Percentiles rank a stretch among this genome's conserved stretches.
These are phyloP conservation scores for Viola odorata DNA, from an alignment of 345 rosid genomes.

Conservation along the genomic window DNA sequence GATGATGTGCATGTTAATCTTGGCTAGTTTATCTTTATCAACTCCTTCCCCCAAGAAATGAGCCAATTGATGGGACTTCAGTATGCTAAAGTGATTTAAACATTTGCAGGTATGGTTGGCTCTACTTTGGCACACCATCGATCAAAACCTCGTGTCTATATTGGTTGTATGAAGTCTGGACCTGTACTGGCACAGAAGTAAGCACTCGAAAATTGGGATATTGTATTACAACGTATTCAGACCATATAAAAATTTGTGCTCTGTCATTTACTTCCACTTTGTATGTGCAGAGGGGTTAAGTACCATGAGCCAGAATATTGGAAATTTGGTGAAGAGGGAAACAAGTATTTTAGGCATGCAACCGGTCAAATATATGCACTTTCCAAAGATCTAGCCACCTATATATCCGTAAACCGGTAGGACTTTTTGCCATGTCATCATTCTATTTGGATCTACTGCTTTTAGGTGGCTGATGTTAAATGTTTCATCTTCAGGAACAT, in stretches of 20 bases:
- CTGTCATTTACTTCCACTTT: slow-evolving; percentile 2
- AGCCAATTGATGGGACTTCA: slow-evolving; percentile 1
- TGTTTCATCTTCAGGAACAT: slow-evolving; percentile 43
- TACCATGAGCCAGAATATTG: slow-evolving; percentile 94
- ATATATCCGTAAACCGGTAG: slow-evolving; percentile 76
- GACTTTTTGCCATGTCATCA: not conserved
- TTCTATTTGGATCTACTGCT: not conserved
- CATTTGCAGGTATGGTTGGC: slow-evolving; percentile 56
- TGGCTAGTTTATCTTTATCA: slow-evolving; percentile 49
- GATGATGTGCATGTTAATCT: slow-evolving; percentile 83
- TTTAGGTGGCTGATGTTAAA: slow-evolving; percentile 7
- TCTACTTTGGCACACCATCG: slow-evolving; percentile 80
- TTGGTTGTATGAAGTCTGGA: slow-evolving; percentile 98
- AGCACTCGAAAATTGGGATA: slow-evolving; percentile 11
- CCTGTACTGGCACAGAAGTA: slow-evolving; percentile 91
- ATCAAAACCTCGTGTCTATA: slow-evolving; percentile 68
- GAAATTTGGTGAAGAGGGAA: slow-evolving; percentile 97
- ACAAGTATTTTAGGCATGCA: slow-evolving; percentile 91
- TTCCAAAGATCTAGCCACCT: slow-evolving; percentile 91
- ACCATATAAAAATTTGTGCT: not conserved
- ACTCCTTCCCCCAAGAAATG: slow-evolving; percentile 8
- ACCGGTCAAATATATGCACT: slow-evolving; percentile 90
- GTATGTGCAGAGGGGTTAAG: slow-evolving; percentile 61
- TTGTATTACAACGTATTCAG: not conserved
- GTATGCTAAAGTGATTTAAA: slow-evolving; percentile 14